These are phyloP conservation scores for Cryptomeria japonica DNA, from an alignment of 75 land plant genomes.

Conservation along the genomic window DNA sequence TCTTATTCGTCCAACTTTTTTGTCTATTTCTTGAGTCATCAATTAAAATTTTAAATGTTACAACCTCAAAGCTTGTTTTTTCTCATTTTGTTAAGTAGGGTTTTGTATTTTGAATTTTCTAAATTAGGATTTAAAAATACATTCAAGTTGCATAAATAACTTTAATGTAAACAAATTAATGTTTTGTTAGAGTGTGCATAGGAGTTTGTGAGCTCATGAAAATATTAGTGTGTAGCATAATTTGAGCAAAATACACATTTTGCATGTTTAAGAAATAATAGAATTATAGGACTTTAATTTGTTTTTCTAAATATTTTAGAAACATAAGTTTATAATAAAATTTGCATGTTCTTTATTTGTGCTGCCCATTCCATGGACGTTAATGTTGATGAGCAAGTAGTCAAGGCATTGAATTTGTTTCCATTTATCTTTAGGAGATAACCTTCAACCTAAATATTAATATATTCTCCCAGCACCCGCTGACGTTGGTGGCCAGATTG, in stretches of 20 bases:
- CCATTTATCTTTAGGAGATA: too few relatives aligned
- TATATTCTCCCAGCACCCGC: too few relatives aligned
- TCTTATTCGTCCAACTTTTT: not conserved
- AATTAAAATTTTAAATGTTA: too few relatives aligned
- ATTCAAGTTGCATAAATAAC: not conserved
- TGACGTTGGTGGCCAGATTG: too few relatives aligned
- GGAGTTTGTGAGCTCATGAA: not conserved
- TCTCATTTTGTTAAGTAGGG: not conserved
- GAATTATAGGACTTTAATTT: not conserved
- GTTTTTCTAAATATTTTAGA: not conserved
- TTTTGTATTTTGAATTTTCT: not conserved
- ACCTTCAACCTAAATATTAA: too few relatives aligned
- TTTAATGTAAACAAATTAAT: not conserved
- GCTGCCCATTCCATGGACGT: not conserved
- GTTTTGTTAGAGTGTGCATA: not conserved
- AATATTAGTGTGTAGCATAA: not conserved
- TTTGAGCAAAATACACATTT: not conserved
- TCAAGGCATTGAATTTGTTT: too few relatives aligned
- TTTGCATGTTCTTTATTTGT: not conserved
- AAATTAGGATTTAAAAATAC: not conserved
- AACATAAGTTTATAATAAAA: not conserved
- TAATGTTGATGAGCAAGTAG: not conserved
- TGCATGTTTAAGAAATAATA: not conserved
- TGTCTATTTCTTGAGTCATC: not conserved
- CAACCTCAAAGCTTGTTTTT: not conserved